Conservation (phyloP, 345 rosid species). For the Populus euphratica region DNA sequence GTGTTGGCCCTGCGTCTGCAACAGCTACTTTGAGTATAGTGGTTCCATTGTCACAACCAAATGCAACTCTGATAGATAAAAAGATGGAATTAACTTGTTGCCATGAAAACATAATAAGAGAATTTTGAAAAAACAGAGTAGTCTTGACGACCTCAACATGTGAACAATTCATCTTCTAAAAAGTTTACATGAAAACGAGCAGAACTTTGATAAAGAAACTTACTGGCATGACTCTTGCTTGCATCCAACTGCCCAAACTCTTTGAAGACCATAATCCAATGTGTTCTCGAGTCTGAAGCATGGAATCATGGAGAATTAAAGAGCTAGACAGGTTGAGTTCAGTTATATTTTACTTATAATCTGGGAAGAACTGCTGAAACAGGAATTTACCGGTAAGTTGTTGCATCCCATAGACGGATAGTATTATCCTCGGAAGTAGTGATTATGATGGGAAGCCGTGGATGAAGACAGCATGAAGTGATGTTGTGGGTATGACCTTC, state of each 20-base stretch:
- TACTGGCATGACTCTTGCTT: constrained; percentile 15
- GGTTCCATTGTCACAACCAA: constrained; percentile 24
- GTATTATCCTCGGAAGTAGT: constrained; percentile 31
- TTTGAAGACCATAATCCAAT: constrained; percentile 19
- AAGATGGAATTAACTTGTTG: not conserved
- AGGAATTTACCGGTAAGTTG: constrained; percentile 13
- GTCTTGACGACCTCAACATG: not conserved
- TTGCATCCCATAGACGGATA: constrained; percentile 25
- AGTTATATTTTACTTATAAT: not conserved
- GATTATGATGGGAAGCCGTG: constrained; percentile 23
- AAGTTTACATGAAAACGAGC: not conserved
- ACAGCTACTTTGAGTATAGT: not conserved
- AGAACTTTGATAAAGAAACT: constrained; percentile 3
- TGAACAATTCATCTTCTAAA: not conserved
- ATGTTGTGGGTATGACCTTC: constrained; percentile 33
- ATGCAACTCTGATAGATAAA: constrained; percentile 5
- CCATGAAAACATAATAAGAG: not conserved
- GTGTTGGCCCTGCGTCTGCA: not conserved
- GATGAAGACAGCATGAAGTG: constrained; percentile 13
- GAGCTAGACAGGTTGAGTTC: not conserved
- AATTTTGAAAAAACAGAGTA: not conserved
- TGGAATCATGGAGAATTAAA: not conserved
- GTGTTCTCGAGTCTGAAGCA: constrained; percentile 13
- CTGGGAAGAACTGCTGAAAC: not conserved
- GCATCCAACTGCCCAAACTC: constrained; percentile 31